Base-by-base conservation (phyloP, 192 early-diverging fungal species). In the Coemansia sp. region DNA sequence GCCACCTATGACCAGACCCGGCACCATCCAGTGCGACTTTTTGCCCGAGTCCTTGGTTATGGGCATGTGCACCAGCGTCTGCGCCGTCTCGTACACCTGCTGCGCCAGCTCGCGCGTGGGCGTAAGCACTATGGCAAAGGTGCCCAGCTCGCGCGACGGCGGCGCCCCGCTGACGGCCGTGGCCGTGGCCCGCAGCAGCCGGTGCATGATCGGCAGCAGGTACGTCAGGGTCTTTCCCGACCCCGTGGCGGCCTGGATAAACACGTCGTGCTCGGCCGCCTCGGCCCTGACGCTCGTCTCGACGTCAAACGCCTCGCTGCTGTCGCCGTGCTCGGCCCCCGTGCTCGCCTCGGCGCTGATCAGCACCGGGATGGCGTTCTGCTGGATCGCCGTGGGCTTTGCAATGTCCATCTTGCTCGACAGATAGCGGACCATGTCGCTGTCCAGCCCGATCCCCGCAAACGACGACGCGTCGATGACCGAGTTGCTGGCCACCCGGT, bases 81-180 rank as follows among this genome's bases (percentile, higher is more conserved):
- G 83, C 33, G 95, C 57, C 0, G 95, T 92, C 40, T 75, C 81
- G 17, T 87, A 73, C 35, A 95, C 92, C 77, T 99, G 97, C 66
- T 92, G 89, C 8, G 97, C 95, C 53, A 99, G 81, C 80, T 99
- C 97, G 21, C 95, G 88, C n/a, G 95, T 99, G 0, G 97, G 97
- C 10, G 90, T 86, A 36, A 99, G 77, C 17, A 99, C 85, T 31
- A 99, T 91, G 0, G 89, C 93, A 35, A 99, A 72, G 0, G 90
- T 90, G 29, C 97, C 97, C 17, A 93, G 69, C 13, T 71, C 70
- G 39, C 97, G 84, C 45, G 82, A 83, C 27, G 83, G 65, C 7
- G 70, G 52, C 25, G 77, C 65, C 3, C 65, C 42, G 45, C 57
- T 40, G 10, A 58, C 27, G 14, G 64, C 52, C 41, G 39, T 56